Base-by-base conservation (phyloP, 768 basidiomycete genomes). In the Kwoniella mangroviensis region DNA sequence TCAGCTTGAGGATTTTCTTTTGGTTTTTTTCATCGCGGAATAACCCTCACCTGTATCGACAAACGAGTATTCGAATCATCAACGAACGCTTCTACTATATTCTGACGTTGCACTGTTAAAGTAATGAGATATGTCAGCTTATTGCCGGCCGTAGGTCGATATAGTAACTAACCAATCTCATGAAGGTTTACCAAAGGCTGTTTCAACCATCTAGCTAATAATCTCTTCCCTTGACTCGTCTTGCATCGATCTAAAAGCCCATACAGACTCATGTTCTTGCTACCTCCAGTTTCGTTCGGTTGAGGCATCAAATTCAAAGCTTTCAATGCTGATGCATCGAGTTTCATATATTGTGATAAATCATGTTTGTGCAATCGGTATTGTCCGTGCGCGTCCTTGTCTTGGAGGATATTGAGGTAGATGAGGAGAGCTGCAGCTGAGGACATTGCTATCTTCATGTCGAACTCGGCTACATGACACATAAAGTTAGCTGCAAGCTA, bases 241-340 rank as follows among this genome's bases (percentile, higher is more conserved):
- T 97, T 97, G 85, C 96, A 97, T 75, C 92, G 92, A 82, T 98
- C 97, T 67, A 99, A 84, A 9, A 97, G 85, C 0, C 94, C 94
- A 64, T 94, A 89, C 5, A 99, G 82, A 3, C 93, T 95, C 40
- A 91, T 92, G 72, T 91, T 94, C 78, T 92, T 91, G 63, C 89
- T 89, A 1, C 88, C 85, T 7, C 87, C 87, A 87, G 77, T 75
- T 75, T 89, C 89, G 24, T 88, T 88, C 2, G 89, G 88, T 26
- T 87, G 85, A 65, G 94, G 93, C 28, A 91, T 88, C 17, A 98
- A 84, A 77, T 93, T 93, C 26, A 99, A 84, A 0, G 97, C 97
- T 61, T 91, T 88, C 19, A 98, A 85, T 0, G 97, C 96, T 71
- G 94, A 96, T 1, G 97, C 93, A 80, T 99, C 97, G 10, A 98